Conservation (phyloP, 805 yeast species). For the Kregervanrija pseudodelftensis region DNA sequence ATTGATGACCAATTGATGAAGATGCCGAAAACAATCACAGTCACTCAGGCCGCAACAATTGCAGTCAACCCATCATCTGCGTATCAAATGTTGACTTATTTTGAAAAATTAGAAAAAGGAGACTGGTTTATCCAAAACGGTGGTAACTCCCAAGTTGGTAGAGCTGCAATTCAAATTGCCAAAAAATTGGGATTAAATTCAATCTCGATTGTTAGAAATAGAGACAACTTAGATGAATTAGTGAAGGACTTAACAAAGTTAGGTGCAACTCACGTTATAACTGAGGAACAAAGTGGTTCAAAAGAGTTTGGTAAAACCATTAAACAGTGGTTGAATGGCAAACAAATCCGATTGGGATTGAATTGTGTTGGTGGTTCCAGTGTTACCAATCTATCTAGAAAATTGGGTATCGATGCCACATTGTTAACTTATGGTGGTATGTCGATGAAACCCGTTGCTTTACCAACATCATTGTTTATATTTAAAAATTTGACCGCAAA, state of each 20-base stretch:
- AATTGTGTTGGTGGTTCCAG: constrained; percentile 94
- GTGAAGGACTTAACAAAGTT: constrained; percentile 44
- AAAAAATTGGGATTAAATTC: constrained; percentile 73
- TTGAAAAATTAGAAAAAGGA: constrained; percentile 51
- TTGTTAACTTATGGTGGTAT: constrained; percentile 94
- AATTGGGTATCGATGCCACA: constrained; percentile 64
- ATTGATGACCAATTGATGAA: constrained; percentile 45
- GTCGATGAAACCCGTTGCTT: constrained; percentile 91
- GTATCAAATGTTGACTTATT: constrained; percentile 74
- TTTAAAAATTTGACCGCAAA: constrained; percentile 80
- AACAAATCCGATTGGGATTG: constrained; percentile 66
- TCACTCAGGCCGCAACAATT: constrained; percentile 76
- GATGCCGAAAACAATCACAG: constrained; percentile 47
- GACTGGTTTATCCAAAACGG: constrained; percentile 97
- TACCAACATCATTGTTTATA: constrained; percentile 84
- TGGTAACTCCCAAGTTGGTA: constrained; percentile 92
- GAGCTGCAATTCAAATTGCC: constrained; percentile 84
- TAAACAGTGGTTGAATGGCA: constrained; percentile 43
- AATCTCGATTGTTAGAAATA: constrained; percentile 79
- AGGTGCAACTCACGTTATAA: constrained; percentile 87
- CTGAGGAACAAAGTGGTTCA: constrained; percentile 77
- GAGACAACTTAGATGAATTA: constrained; percentile 65
- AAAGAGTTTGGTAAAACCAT: constrained; percentile 58
- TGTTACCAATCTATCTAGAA: constrained; percentile 75
- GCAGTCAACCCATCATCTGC: constrained; percentile 93